Evolutionary conservation across 257 asterid species (phyloP).

Genomic region (Cynanchum wilfordii): DNA sequence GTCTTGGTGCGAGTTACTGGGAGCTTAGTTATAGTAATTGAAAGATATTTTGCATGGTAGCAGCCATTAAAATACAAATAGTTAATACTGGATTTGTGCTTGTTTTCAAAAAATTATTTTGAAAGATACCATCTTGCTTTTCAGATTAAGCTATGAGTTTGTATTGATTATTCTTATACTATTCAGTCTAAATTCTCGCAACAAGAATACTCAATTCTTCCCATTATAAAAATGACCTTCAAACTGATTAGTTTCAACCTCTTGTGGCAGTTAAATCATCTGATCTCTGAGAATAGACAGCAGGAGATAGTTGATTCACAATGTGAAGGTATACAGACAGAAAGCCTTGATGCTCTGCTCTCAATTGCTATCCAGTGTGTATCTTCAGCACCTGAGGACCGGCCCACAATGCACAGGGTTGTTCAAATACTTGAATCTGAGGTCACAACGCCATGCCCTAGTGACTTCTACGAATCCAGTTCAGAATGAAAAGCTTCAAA

Average conservation of each 20-base stretch:
- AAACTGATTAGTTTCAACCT: background rate
- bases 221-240: background rate
- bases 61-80: background rate
- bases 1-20: background rate
- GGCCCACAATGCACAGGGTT: slow-evolving; percentile 92
- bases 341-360: slow-evolving; percentile 71
- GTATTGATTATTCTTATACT: background rate
- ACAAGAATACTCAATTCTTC: background rate
- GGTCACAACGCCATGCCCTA: slow-evolving; percentile 86
- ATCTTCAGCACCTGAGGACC: slow-evolving; percentile 75
- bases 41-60: background rate
- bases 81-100: background rate
- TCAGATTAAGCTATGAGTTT: background rate
- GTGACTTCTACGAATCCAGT: slow-evolving; percentile 83
- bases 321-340: slow-evolving; percentile 72
- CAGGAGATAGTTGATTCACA: slow-evolving; percentile 74
- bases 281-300: slow-evolving; percentile 68
- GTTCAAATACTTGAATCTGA: slow-evolving; percentile 89
- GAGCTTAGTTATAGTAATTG: background rate
- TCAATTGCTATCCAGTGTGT: slow-evolving; percentile 82
- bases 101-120: background rate
- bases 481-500: slow-evolving; percentile 49
- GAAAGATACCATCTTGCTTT: background rate
- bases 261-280: slow-evolving; percentile 61
- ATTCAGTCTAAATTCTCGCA: background rate